Evolutionary conservation across 148 eudicot species (phyloP).

Genomic region (Polygonum maritimum): DNA sequence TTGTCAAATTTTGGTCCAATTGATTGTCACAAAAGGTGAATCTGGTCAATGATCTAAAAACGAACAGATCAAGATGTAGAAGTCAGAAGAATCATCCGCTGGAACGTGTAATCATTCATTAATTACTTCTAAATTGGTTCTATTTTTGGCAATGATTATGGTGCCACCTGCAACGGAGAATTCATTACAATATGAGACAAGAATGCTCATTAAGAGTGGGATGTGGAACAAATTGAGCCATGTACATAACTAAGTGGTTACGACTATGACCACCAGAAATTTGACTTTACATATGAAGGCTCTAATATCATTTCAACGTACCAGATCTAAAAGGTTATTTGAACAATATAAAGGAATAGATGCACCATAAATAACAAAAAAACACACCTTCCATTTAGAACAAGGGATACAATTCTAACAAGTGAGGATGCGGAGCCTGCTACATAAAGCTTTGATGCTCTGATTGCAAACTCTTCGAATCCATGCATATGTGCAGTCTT

Average conservation of each 20-base stretch:
- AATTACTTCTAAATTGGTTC: not conserved
- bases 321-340: not conserved
- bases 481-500: slow-evolving; percentile 28
- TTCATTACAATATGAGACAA: not conserved
- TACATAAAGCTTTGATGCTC: slow-evolving; percentile 53
- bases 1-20: slow-evolving; percentile 42
- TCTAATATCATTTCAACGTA: not conserved
- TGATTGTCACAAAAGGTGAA: slow-evolving; percentile 47
- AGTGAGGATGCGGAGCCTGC: slow-evolving; percentile 30
- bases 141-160: not conserved
- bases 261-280: not conserved
- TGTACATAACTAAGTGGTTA: not conserved
- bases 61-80: slow-evolving; percentile 13
- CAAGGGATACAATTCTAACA: slow-evolving; percentile 37
- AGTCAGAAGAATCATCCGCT: not conserved
- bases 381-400: slow-evolving; percentile 44
- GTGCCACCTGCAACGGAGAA: not conserved
- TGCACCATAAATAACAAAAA: not conserved
- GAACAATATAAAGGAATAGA: not conserved
- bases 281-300: not conserved
- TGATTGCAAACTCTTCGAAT: slow-evolving; percentile 60
- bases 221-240: not conserved
- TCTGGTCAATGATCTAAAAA: slow-evolving; percentile 53
- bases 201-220: not conserved
- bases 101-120: not conserved